Evolutionary conservation across 2,329 filamentous ascomycete genomes (phyloP).

Genomic region (Pochonia chlamydosporia): DNA sequence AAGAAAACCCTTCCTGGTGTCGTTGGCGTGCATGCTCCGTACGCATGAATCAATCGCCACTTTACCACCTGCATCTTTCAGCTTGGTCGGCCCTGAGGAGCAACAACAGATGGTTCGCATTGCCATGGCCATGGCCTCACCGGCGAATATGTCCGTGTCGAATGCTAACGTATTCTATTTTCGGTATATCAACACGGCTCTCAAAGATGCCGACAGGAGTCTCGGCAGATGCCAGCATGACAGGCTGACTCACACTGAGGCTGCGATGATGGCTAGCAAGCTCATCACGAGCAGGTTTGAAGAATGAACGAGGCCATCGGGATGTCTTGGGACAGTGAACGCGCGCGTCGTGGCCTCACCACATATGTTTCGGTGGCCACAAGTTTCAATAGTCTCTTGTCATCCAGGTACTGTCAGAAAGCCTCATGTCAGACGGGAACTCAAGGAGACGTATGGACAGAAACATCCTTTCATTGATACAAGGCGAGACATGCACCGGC

Average conservation of each 20-base stretch:
- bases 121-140: neutral
- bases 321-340: too few species aligned
- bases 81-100: slow-evolving; percentile 5
- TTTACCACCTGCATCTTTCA: slow-evolving; percentile 11
- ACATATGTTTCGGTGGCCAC: too few species aligned
- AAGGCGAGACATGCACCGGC: slow-evolving; percentile 10
- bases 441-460: neutral
- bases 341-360: too few species aligned
- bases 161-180: neutral
- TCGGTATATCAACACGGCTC: neutral
- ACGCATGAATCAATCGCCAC: slow-evolving; percentile 3
- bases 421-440: too few species aligned
- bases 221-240: too few species aligned
- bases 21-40: slow-evolving; percentile 8
- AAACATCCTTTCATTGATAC: too few species aligned
- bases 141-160: neutral
- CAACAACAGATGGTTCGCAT: neutral
- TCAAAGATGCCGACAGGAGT: neutral
- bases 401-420: too few species aligned
- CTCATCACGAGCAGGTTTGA: too few species aligned
- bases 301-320: too few species aligned
- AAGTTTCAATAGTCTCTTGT: too few species aligned
- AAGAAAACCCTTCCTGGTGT: neutral
- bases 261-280: too few species aligned
- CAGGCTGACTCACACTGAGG: too few species aligned